Percentiles rank a stretch among this genome's conserved stretches.
Conservation (phyloP, 306 rosid species). For the Cicer pinnatifidum region DNA sequence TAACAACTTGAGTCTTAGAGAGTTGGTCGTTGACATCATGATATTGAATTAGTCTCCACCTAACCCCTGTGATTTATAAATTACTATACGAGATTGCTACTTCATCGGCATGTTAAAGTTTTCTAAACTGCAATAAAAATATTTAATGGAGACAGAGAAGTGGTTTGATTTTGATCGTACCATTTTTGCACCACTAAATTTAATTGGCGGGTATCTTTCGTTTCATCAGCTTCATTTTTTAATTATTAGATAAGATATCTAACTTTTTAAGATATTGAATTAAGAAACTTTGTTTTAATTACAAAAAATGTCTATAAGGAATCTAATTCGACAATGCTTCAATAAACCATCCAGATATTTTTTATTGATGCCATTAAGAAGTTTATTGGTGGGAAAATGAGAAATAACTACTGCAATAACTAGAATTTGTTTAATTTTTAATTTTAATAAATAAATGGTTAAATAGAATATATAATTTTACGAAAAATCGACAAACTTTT, state of each 20-base stretch:
- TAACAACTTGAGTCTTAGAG: neutral
- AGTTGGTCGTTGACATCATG: slow-evolving; percentile 19
- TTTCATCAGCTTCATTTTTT: slow-evolving; percentile 23
- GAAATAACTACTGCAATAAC: no score
- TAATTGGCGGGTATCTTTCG: slow-evolving; percentile 29
- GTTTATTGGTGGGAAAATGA: no score
- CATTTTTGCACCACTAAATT: neutral
- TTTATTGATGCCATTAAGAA: no score
- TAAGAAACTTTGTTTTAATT: neutral
- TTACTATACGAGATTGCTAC: slow-evolving; percentile 9
- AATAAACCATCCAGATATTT: neutral
- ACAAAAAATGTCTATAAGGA: neutral
- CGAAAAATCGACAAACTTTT: no score
- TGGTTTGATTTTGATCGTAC: neutral
- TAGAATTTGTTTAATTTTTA: no score
- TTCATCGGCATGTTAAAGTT: slow-evolving; percentile 3
- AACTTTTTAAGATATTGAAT: neutral
- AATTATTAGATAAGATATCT: slow-evolving; percentile 28
- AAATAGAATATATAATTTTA: no score
- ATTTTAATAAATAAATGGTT: no score
- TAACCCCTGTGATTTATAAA: neutral
- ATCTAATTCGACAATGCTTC: slow-evolving; percentile 8
- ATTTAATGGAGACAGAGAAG: neutral
- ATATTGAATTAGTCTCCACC: slow-evolving; percentile 25
- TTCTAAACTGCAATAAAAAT: slow-evolving; percentile 1